Percentiles rank a stretch among this genome's conserved stretches.
Evolutionary conservation across 495 filamentous ascomycete genomes (phyloP).

Genomic region (Hypoxylon lienhwacheense): DNA sequence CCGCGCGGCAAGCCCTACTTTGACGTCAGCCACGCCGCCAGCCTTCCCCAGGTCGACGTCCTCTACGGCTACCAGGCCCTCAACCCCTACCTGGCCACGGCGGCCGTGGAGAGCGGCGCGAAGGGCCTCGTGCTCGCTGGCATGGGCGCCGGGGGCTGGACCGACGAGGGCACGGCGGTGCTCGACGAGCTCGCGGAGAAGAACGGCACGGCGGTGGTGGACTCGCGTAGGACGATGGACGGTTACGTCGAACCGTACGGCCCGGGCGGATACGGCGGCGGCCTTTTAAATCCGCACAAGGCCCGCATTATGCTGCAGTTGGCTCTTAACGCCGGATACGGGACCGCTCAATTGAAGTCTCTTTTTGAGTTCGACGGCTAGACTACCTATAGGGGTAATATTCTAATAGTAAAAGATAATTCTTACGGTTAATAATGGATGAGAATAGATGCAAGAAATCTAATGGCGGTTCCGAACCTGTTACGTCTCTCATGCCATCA

Average conservation of each 20-base stretch:
- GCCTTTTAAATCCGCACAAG: conserved; percentile 44
- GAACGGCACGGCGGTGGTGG: conserved; percentile 35
- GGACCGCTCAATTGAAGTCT: conserved; percentile 17
- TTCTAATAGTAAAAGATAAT: not conserved
- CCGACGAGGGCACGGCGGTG: conserved; percentile 13
- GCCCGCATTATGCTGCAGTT: conserved; percentile 41
- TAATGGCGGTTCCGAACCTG: not conserved
- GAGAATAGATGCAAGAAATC: too few relatives aligned
- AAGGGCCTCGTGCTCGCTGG: conserved; percentile 50
- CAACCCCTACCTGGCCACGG: conserved; percentile 40
- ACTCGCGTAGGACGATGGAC: conserved; percentile 37
- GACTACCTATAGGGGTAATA: not conserved
- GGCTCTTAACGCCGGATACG: conserved; percentile 35
- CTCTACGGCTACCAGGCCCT: conserved; percentile 44
- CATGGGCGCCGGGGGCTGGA: conserved; percentile 41
- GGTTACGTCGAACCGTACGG: conserved; percentile 21
- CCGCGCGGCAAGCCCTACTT: conserved; percentile 45
- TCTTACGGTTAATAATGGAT: too few relatives aligned
- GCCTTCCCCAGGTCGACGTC: conserved; percentile 51
- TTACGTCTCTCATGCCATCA: not conserved
- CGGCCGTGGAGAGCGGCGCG: conserved; percentile 44
- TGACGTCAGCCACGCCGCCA: conserved; percentile 38
- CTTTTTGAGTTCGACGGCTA: conserved; percentile 25
- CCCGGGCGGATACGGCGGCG: conserved; percentile 26
- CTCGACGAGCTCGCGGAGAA: conserved; percentile 26